phyloP scores from a whole-genome alignment of 1,139 yeast genomes.

The Geotrichum candidum region DNA sequence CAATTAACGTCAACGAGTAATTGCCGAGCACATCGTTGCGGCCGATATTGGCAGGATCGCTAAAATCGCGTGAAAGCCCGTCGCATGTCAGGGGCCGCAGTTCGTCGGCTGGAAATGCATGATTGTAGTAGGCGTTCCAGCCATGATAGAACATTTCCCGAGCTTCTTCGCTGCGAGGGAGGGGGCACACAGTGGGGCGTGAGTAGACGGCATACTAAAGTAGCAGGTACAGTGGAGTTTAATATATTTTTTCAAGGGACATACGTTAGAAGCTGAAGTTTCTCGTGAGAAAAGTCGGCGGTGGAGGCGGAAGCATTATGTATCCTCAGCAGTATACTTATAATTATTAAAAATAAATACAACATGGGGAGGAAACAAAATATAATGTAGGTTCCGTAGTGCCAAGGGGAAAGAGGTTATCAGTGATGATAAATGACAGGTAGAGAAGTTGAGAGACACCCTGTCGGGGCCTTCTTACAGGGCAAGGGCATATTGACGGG shows the following conservation, averaged over 20 bases:
- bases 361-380: background rate
- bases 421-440: too few species aligned
- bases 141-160: conserved; percentile 60
- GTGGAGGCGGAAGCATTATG: background rate
- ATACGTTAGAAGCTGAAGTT: background rate
- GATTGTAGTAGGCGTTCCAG: conserved; percentile 61
- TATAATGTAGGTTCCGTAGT: background rate
- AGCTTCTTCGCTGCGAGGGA: conserved; percentile 2
- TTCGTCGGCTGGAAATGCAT: conserved; percentile 82
- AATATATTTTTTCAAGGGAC: background rate
- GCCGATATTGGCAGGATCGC: conserved; percentile 48
- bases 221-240: background rate
- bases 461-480: background rate
- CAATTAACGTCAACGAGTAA: conserved; percentile 69
- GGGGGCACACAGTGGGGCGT: background rate
- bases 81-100: conserved; percentile 66
- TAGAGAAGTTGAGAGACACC: background rate
- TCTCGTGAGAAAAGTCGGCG: background rate
- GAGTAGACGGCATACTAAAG: background rate
- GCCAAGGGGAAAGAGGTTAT: background rate
- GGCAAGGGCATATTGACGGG: background rate
- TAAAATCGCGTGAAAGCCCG: conserved; percentile 60
- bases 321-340: background rate
- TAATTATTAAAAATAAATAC: background rate
- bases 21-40: conserved; percentile 85